Evolutionary conservation across 306 rosid genomes (phyloP).

Genomic region (Amphicarpaea edgeworthii): DNA sequence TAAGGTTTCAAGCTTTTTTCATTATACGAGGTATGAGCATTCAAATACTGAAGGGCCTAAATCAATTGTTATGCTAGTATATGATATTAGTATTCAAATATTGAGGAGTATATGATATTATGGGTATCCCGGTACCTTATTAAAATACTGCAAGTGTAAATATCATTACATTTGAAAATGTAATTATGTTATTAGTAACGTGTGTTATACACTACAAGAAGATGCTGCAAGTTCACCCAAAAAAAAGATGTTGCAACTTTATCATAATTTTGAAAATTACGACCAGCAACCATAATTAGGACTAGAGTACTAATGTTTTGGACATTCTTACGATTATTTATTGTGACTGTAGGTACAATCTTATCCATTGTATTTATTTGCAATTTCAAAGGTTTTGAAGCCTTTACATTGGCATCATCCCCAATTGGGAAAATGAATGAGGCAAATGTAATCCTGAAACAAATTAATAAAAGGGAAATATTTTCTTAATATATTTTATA

Average conservation of each 20-base stretch:
- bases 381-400: too few relatives aligned
- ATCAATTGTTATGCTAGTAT: neutral
- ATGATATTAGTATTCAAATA: too few relatives aligned
- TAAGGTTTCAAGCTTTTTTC: neutral
- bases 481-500: neutral
- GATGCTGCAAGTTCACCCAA: neutral
- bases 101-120: neutral
- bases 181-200: neutral
- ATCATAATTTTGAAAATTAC: too few relatives aligned
- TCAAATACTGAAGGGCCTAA: neutral
- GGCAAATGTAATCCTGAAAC: neutral
- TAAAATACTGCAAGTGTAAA: neutral
- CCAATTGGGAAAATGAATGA: neutral
- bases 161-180: neutral
- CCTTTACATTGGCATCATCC: too few relatives aligned
- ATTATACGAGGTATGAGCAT: slow-evolving; percentile 2
- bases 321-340: too few relatives aligned
- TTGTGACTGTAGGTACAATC: too few relatives aligned
- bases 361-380: too few relatives aligned
- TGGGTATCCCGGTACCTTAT: neutral
- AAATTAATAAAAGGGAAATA: neutral
- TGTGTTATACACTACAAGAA: neutral
- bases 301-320: too few relatives aligned
- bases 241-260: too few relatives aligned
- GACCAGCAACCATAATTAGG: too few relatives aligned